phyloP scores from a whole-genome alignment of 805 yeast species.

The Schwanniomyces yamadae region DNA sequence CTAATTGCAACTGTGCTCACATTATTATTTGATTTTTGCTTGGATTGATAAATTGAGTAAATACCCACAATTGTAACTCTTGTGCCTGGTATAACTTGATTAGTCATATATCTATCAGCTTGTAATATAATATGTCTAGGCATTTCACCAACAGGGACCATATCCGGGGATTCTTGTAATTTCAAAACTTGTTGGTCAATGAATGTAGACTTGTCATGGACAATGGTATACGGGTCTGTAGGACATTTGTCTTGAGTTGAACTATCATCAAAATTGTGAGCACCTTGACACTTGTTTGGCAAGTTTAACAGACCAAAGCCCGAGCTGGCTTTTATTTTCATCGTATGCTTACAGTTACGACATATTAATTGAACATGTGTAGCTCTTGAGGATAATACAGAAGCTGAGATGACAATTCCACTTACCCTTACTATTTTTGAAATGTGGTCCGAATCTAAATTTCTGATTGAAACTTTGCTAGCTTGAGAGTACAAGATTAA shows the following conservation, averaged over 20 bases:
- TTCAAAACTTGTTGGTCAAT: conserved; percentile 93
- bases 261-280: conserved; percentile 43
- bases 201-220: conserved; percentile 90
- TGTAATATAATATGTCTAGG: conserved; percentile 89
- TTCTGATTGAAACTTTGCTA: conserved; percentile 69
- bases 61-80: conserved; percentile 90
- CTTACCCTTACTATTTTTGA: conserved; percentile 87
- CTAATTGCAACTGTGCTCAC: conserved; percentile 78
- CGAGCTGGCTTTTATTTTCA: conserved; percentile 57
- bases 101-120: conserved; percentile 86
- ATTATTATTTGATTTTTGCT: conserved; percentile 52
- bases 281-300: conserved; percentile 63
- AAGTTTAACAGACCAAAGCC: conserved; percentile 70
- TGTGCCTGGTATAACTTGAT: conserved; percentile 91
- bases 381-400: conserved; percentile 85
- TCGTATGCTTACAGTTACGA: conserved; percentile 80
- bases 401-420: conserved; percentile 90
- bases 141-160: conserved; percentile 98
- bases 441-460: conserved; percentile 82
- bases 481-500: conserved; percentile 73
- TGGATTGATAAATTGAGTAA: conserved; percentile 80
- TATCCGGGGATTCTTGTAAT: conserved; percentile 95
- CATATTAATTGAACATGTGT: conserved; percentile 82
- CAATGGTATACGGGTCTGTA: conserved; percentile 86
- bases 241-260: conserved; percentile 71